Base-by-base conservation (phyloP, 306 rosid genomes). In the Malus orientalis region DNA sequence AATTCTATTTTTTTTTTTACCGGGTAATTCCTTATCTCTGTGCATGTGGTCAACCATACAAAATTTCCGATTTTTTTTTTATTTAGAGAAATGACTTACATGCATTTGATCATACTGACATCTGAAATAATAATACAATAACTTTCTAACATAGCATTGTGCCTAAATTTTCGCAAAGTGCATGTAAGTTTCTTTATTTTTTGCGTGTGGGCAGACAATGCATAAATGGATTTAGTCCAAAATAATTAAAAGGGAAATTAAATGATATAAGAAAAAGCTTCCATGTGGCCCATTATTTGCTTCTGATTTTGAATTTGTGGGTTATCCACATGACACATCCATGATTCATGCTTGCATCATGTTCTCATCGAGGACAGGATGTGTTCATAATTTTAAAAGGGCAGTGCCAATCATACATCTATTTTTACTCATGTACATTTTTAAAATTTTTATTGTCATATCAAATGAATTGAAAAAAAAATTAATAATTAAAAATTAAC, bases 401-500 rank as follows among this genome's bases (percentile, higher is more conserved):
- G 9, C 1, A 38, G 2, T 38, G 9, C 10, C 0, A 38, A 20
- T 11, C 1, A 36, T 1, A 6, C 40, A 36, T 36, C 0, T 36
- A 36, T 6, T 6, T 36, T 36, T 36, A 1, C 2, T 6, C 0
- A 36, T 0, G 7, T 33, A 36, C 0, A 1, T 1, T 36, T 36
- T 36, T 36, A 0, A 36, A 36, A 1, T 6, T 36, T 36, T 1
- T 6, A 36, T 0, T 6, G 0, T 38, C 2, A 2, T 0, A 38
- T 38, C 42, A 0, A 38, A 38, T 6, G 0, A 38, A 38, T 7
- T 6, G 27, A 6, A 5, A 7, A 0, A 33, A 38, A 38, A 38
- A 7, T 6, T 7, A 38, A 7, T 38, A 0, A 0, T 0, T 6
- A 38, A 1, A 38, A 38, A 36, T 36, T 7, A 36, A 36, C 8